Percentiles rank a stretch among this genome's conserved stretches.
These are phyloP conservation scores for Ceratobasidium sp. DNA, from an alignment of 1,284 basidiomycete species.

Conservation along the genomic window DNA sequence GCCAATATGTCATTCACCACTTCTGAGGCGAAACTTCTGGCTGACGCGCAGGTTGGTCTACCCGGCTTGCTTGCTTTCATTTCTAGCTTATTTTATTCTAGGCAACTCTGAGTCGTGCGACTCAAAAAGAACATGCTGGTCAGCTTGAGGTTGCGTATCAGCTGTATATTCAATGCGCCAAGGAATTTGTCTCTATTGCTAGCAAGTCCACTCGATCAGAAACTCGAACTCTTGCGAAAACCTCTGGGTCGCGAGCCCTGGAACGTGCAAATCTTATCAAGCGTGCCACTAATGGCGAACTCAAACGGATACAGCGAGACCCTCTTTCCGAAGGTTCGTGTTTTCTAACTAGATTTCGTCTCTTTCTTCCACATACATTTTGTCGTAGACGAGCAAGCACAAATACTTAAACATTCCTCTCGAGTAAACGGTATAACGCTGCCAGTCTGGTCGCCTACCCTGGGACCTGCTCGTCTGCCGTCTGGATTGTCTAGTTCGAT, in stretches of 20 bases:
- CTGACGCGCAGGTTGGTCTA: constrained; percentile 28
- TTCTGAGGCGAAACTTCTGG: constrained; percentile 23
- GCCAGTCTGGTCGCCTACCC: constrained; percentile 65
- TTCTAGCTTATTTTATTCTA: constrained; percentile 19
- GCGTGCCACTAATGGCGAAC: constrained; percentile 63
- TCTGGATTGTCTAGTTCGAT: constrained; percentile 37
- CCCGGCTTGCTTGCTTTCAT: neutral
- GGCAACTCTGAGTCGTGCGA: constrained; percentile 63
- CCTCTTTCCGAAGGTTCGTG: constrained; percentile 50
- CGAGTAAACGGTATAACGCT: constrained; percentile 67
- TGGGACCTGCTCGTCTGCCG: constrained; percentile 51
- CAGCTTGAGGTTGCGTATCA: constrained; percentile 79
- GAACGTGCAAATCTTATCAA: constrained; percentile 93
- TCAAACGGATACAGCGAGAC: constrained; percentile 61
- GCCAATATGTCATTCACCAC: neutral
- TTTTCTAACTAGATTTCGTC: constrained; percentile 44
- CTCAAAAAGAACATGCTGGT: constrained; percentile 74
- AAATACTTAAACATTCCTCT: constrained; percentile 72
- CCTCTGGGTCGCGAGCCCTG: constrained; percentile 73
- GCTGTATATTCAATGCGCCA: constrained; percentile 78
- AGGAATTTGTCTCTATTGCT: constrained; percentile 72
- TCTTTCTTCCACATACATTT: constrained; percentile 1
- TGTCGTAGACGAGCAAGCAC: constrained; percentile 76
- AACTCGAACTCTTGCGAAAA: constrained; percentile 56
- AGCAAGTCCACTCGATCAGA: constrained; percentile 60